Evolutionary conservation across 2,329 filamentous ascomycete genomes (phyloP), one percentile per base, ranked within the genome.

Genomic region (Nemania bipapillata): DNA sequence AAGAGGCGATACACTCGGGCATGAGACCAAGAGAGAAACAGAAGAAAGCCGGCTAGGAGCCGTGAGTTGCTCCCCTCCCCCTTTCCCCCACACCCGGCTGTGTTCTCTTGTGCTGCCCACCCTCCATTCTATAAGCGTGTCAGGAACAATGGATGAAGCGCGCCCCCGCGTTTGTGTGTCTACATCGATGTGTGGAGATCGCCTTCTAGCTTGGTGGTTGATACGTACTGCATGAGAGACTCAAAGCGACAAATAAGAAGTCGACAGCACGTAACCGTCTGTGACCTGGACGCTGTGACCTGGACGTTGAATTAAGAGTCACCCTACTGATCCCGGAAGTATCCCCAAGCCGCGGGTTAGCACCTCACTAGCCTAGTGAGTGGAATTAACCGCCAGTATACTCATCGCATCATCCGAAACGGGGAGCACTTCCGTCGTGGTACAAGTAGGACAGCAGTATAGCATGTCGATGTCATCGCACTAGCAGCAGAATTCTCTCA

Each of bases 91-190:
- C 55, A 64, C 59, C 63, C 62, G 62, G 68, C 37, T 57, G 68
- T 70, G 65, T 32, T 50, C 60, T 65, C 54, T 56, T 50, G 70
- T 71, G 61, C 40, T 50, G 62, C 67, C 55, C 60, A 63, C 61
- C 49, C 57, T 55, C 40, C 37, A 52, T 30, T 49, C 50, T 35
- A 42, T 63, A 54, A 63, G 30, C 32, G 66, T 68, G 65, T 52
- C 68, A 72, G 68, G 65, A 52, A 72, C 68, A 62, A 59, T 28
- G 37, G 22, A 61, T 63, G 28, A 20, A 45, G 26, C 58, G n/a
- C 17, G 12, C 40, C 3, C 40, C 17, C 52, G 22, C 52, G 35
- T 56, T 15, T 58, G 35, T 45, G 20, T 60, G 53, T 32, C 11
- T 55, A 17, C 37, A n/a, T 15, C 4, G n/a, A n/a, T 45, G 42